Conservation (phyloP, 352 stramenopile species). For the Albugo candida region DNA sequence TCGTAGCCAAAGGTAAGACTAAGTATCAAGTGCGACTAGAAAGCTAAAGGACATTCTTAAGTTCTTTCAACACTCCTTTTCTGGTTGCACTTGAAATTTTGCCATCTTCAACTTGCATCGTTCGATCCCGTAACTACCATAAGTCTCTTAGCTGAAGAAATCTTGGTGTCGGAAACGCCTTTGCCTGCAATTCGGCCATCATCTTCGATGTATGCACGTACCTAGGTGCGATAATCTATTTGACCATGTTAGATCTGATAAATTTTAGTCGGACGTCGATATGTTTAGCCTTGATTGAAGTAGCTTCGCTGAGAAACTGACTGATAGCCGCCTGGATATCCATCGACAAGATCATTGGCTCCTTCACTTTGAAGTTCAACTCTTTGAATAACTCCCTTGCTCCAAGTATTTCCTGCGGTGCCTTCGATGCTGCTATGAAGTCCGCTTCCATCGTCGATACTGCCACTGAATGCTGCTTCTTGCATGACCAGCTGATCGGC, state of each 20-base stretch:
- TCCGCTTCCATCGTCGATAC: slow-evolving; percentile 12
- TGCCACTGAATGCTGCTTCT: slow-evolving; percentile 6
- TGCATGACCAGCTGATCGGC: slow-evolving; percentile 2
- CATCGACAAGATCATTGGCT: slow-evolving; percentile 1
- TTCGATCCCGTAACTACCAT: no score
- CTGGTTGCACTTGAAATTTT: no score
- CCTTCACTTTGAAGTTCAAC: not conserved
- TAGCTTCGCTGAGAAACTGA: slow-evolving; percentile 6
- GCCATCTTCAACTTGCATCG: no score
- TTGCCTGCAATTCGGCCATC: slow-evolving; percentile 7
- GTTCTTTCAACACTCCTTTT: no score
- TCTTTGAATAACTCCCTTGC: slow-evolving; percentile 6
- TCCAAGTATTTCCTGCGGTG: slow-evolving; percentile 1
- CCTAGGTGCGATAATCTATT: not conserved
- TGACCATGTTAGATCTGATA: slow-evolving; percentile 1
- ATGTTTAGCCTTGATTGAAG: slow-evolving; percentile 3
- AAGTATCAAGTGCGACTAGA: no score
- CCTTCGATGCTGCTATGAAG: slow-evolving; percentile 5
- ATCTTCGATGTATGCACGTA: slow-evolving; percentile 4
- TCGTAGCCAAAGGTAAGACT: no score
- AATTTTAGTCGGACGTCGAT: slow-evolving; percentile 9
- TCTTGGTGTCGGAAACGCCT: slow-evolving; percentile 1
- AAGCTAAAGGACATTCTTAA: no score
- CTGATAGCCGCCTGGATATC: slow-evolving; percentile 6
- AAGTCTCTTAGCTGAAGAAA: no score